A percentile compares a stretch with the other conserved stretches of the same genome.
Evolutionary conservation across 768 basidiomycete species (phyloP).

Genomic region (Auricularia sp.): DNA sequence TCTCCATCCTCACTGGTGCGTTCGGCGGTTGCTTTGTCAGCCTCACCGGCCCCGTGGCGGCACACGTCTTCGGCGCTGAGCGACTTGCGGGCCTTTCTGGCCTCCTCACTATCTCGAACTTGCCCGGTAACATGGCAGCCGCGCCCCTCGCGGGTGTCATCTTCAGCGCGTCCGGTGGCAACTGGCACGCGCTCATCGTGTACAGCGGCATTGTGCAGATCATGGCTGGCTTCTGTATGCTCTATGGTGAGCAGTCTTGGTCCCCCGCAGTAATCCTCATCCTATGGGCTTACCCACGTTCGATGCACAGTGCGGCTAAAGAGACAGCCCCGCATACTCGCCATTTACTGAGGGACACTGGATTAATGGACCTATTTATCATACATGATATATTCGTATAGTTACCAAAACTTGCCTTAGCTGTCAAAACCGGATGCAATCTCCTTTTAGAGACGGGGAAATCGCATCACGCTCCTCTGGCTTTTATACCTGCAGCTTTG

Average conservation of each 20-base stretch:
- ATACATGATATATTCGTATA: no score
- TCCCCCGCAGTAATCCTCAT: background rate
- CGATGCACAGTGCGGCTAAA: background rate
- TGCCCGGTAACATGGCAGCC: slow-evolving; percentile 22
- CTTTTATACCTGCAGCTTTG: no score
- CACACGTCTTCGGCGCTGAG: slow-evolving; percentile 14
- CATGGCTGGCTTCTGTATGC: slow-evolving; percentile 19
- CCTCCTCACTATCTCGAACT: slow-evolving; percentile 9
- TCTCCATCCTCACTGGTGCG: slow-evolving; percentile 25
- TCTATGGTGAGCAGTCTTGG: slow-evolving; percentile 18
- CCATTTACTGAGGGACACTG: background rate
- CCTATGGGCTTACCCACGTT: background rate
- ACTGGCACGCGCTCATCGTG: slow-evolving; percentile 23
- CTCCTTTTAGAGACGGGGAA: no score
- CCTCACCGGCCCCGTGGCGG: slow-evolving; percentile 24
- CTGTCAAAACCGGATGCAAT: no score
- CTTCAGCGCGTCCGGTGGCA: slow-evolving; percentile 19
- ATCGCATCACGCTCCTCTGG: no score
- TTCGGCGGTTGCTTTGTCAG: slow-evolving; percentile 28
- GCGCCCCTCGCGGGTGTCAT: slow-evolving; percentile 25
- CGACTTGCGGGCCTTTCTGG: slow-evolving; percentile 11
- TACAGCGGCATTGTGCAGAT: slow-evolving; percentile 23
- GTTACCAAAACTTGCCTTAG: no score
- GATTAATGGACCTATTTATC: no score
- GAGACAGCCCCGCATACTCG: background rate